Percentiles rank a stretch among this genome's conserved stretches.
phyloP scores from a whole-genome alignment of 2,329 filamentous ascomycete genomes.

The Karstenula rhodostoma region DNA sequence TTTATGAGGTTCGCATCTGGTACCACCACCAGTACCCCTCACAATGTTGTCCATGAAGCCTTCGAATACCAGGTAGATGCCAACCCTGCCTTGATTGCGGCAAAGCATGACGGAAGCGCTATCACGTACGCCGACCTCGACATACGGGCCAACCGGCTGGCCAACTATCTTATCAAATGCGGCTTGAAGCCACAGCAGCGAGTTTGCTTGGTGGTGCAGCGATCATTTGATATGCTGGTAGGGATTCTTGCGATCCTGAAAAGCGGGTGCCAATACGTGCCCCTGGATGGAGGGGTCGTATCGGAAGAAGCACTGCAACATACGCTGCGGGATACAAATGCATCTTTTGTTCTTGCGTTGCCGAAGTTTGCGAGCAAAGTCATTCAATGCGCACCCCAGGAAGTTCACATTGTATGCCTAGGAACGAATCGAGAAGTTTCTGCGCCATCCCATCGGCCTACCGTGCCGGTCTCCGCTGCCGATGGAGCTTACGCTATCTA shows the following conservation, averaged over 20 bases:
- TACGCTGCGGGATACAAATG: conserved; percentile 59
- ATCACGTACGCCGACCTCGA: conserved; percentile 45
- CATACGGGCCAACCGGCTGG: conserved; percentile 39
- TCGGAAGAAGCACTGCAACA: conserved; percentile 52
- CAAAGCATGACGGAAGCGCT: conserved; percentile 27
- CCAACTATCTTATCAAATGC: conserved; percentile 39
- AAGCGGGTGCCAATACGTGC: conserved; percentile 67
- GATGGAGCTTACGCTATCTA: conserved; percentile 57
- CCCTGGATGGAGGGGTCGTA: conserved; percentile 62
- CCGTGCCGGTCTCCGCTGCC: conserved; percentile 22
- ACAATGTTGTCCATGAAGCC: conserved; percentile 33
- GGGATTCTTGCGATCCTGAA: conserved; percentile 66
- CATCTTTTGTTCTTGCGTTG: conserved; percentile 59
- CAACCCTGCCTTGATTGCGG: conserved; percentile 33
- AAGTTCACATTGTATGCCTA: conserved; percentile 26
- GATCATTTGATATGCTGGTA: conserved; percentile 65
- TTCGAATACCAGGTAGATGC: conserved; percentile 40
- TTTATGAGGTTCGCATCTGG: conserved; percentile 38
- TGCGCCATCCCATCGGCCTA: conserved; percentile 28
- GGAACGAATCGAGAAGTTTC: conserved; percentile 24
- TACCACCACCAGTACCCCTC: conserved; percentile 24
- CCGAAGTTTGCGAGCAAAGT: conserved; percentile 41
- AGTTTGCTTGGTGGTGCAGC: conserved; percentile 64
- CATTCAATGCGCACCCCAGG: conserved; percentile 23
- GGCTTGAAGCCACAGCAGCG: conserved; percentile 51